Base-by-base conservation (phyloP, 1,284 basidiomycete genomes). In the Vanrija pseudolonga region DNA sequence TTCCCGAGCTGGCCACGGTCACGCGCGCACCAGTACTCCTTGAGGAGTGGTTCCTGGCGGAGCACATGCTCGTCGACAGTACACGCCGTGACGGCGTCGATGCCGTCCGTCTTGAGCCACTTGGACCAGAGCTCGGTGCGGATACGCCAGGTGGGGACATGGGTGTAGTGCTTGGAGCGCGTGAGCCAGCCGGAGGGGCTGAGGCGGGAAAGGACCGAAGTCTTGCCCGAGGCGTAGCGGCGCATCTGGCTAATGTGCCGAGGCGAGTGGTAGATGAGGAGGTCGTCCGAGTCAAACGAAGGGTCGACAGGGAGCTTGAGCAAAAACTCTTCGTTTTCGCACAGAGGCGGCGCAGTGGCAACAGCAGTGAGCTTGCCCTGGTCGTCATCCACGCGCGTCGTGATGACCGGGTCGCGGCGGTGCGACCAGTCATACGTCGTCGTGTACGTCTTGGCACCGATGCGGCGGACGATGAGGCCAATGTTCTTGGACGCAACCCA, bases 1-100 rank as follows among this genome's bases (percentile, higher is more conserved):
- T 9, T n/a, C 1, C 24, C 44, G 6, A 56, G 50, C 6, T 32
- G 55, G 11, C 55, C 50, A 8, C 42, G 26, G 40, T 56, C 55
- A 4, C 55, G 46, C 14, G 50, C 50, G 8, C 50, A 47, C 55
- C 55, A 56, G 47, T 56, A 56, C 2, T 20, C 15, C 15, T 37
- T 37, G 4, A 56, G 46, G 6, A 56, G 36, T 19, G 50, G 50
- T 18, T 56, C 50, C 50, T 48, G 43, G 18, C 55, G 55, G 4
- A 56, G 55, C 4, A 52, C 36, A 26, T 52, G 42, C 55, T 56
- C 55, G 37, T 56, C 55, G 38, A 56, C 50, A 4, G 37, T 45
- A 43, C 55, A 52, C 3, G 55, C 50, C 2, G 55, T 56, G 14
- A 56, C 55, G 9, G 55, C 55, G 45, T 56, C 50, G 14, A 56